Base-by-base conservation (phyloP, 1,284 basidiomycete genomes). In the Leccinum pachyderme region DNA sequence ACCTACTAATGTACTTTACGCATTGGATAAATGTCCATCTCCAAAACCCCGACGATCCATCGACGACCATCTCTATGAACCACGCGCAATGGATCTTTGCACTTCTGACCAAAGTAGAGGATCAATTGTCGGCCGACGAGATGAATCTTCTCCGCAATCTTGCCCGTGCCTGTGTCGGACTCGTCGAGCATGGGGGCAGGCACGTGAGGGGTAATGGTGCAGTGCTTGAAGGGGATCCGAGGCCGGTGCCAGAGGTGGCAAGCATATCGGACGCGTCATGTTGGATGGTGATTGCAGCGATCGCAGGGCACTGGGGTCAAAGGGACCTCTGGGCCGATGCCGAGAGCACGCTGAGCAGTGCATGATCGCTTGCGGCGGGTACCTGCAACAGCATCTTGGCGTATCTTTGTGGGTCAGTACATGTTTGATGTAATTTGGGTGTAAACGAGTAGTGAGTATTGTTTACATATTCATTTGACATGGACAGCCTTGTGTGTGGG, bases 81-180 rank as follows among this genome's bases (percentile, higher is more conserved):
- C 91, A 95, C 65, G 82, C 84, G 2, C 82, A 82, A 32, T 97
- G 95, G 94, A 84, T 94, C 46, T 93, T 96, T 70, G 79, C 82
- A 3, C 79, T 95, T 44, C 78, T 98, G 13, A 77, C 87, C 15
- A 79, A 84, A 45, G 75, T 95, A 22, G 91, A 94, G 53, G 80
- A 84, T 12, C 77, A 83, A 32, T 74, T 95, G 31, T 81, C 84
- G 35, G 83, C 87, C 13, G 89, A 93, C 57, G 89, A 96, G 63
- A 87, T 89, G 71, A 87, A 83, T 60, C 77, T 82, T 2, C 71
- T 97, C 51, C 86, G 95, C 15, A 86, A 81, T 51, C 80, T 98
- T 27, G 90, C 88, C 2, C 84, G 92, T 32, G 84, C 82, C 4
- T 87, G 87, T 63, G 77, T 91, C 29, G 75, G 77, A 22, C 65